Conservation (phyloP, 345 rosid genomes). For the Raphanus sativus region DNA sequence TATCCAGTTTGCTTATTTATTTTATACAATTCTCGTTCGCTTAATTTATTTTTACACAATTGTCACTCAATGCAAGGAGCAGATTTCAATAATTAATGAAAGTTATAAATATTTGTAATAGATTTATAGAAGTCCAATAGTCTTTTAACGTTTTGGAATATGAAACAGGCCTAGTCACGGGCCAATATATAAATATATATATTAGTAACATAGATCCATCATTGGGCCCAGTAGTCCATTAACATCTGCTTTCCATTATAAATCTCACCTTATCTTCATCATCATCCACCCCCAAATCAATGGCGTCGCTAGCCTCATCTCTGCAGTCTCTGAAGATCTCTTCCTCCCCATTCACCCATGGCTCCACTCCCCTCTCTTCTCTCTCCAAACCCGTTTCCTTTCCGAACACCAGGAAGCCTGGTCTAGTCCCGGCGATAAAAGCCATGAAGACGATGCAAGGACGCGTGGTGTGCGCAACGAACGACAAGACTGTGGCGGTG, state of each 20-base stretch:
- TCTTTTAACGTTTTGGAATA: background rate
- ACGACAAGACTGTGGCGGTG: constrained; percentile 83
- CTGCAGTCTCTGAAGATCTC: background rate
- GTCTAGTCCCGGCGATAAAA: background rate
- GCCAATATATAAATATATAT: background rate
- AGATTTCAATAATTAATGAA: no score
- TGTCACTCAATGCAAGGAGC: no score
- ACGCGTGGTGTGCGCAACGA: constrained; percentile 76
- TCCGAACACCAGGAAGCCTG: constrained; percentile 19
- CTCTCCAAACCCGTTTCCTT: constrained; percentile 50
- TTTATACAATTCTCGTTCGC: no score
- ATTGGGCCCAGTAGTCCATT: background rate
- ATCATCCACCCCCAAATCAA: background rate
- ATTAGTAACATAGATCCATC: background rate
- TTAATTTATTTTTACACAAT: no score
- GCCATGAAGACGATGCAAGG: constrained; percentile 81
- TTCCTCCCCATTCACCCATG: background rate
- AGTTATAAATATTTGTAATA: no score
- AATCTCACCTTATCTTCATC: background rate
- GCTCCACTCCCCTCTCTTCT: constrained; percentile 26
- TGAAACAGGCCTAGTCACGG: background rate
- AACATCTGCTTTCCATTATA: background rate
- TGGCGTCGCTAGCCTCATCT: background rate
- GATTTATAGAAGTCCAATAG: background rate
- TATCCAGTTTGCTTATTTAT: no score